Evolutionary conservation across 2,329 filamentous ascomycete genomes (phyloP), one percentile per base, ranked within the genome.

Genomic region (Fusarium illudens): DNA sequence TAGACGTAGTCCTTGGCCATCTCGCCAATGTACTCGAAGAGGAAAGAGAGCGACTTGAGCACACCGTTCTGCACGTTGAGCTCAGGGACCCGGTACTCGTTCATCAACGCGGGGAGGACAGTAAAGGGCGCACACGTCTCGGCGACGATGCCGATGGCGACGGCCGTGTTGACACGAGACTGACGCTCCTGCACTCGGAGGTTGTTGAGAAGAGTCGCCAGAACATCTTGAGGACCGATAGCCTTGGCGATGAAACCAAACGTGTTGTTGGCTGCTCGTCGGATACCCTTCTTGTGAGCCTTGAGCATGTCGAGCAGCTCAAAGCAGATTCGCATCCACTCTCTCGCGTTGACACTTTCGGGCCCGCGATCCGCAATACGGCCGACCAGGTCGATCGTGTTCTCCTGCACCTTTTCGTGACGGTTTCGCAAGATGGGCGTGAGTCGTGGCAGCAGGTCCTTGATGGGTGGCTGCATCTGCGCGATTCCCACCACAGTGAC

Each of bases 1-100:
- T 99, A 99, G 76, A 99, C 96, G 78, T 99, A 99, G 80, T 99
- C 96, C 82, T 98, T 99, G 68, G 94, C 93, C 96, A 99, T 98
- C 80, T 99, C 96, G 67, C 96, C 96, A 78, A 99, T 99, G 81
- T 99, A 99, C 77, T 99, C 96, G 76, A 98, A 99, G 64, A 99
- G 86, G 86, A 99, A 99, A 7, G 93, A 96, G 55, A 99, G 86
- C 6, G 94, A 94, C 80, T 99, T 99, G 77, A 99, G 89, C 32
- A 99, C 96, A 82, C 96, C 96, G 73, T 99, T 99, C 79, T 99
- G 96, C 25, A 99, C 96, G 77, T 99, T 99, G 71, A 99, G 90
- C 81, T 99, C 96, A 0, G 96, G 96, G 9, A 99, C 96, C 56
- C 96, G 92, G 80, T 99, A 99, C 79, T 99, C 96, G 82, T 99